Evolutionary conservation across 495 filamentous ascomycete genomes (phyloP).

Genomic region (Penicillium silybi): DNA sequence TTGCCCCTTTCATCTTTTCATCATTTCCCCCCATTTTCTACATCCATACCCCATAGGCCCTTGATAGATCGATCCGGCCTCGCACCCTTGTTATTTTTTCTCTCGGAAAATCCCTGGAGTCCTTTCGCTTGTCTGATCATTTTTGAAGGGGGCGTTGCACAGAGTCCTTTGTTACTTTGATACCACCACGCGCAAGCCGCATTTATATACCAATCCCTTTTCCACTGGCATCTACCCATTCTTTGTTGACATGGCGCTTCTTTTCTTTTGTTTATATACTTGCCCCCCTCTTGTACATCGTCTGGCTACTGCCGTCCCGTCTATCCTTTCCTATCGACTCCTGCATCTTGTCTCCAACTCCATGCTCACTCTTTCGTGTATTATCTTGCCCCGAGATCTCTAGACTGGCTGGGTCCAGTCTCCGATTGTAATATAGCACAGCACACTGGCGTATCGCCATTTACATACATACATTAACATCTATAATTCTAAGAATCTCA

Average conservation of each 20-base stretch:
- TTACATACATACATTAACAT: conserved; percentile 9
- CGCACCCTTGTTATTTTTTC: conserved; percentile 26
- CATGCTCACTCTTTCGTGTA: conserved; percentile 17
- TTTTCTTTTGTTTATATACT: conserved; percentile 34
- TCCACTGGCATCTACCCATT: conserved; percentile 20
- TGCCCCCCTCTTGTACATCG: conserved; percentile 25
- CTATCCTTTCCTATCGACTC: conserved; percentile 10
- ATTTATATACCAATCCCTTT: conserved; percentile 26
- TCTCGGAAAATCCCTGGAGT: conserved; percentile 16
- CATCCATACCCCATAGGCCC: conserved; percentile 43
- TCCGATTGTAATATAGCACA: conserved; percentile 41
- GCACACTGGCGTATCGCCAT: conserved; percentile 7
- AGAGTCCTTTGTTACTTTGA: conserved; percentile 24
- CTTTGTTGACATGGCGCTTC: conserved; percentile 20
- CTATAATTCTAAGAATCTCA: conserved; percentile 6
- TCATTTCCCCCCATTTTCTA: conserved; percentile 9
- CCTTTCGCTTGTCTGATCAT: conserved; percentile 25
- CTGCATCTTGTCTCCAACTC: conserved; percentile 4
- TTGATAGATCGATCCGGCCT: conserved; percentile 43
- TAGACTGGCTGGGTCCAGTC: conserved; percentile 25
- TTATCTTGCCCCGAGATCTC: conserved; percentile 9
- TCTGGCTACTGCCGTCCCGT: conserved; percentile 13
- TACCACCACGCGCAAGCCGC: conserved; percentile 39
- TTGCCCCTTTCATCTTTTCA: conserved; percentile 17
- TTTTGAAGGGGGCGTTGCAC: conserved; percentile 24